A percentile compares a stretch with the other conserved stretches of the same genome.
Evolutionary conservation across 768 basidiomycete genomes (phyloP).

Genomic region (Tylopilus plumbeoviolaceoides): DNA sequence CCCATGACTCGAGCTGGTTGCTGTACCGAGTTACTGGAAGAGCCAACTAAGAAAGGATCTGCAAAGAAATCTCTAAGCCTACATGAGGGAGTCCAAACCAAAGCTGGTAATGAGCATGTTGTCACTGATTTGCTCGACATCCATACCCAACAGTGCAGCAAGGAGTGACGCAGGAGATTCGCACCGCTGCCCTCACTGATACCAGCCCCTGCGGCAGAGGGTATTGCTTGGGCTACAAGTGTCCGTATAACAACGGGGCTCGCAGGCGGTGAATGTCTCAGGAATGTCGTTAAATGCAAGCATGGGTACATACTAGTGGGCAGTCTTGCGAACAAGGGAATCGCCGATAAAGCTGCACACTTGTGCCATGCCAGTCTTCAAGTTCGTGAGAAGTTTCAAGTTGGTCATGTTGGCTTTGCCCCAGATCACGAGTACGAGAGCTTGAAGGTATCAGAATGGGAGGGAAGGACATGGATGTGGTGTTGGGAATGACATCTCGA

Average conservation of each 20-base stretch:
- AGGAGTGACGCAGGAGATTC: constrained; percentile 27
- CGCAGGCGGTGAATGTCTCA: constrained; percentile 23
- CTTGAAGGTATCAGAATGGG: constrained; percentile 39
- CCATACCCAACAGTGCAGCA: constrained; percentile 22
- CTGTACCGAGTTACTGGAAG: constrained; percentile 28
- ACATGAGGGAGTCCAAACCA: constrained; percentile 24
- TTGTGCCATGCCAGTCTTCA: constrained; percentile 31
- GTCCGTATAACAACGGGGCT: constrained; percentile 26
- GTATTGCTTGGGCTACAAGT: constrained; percentile 21
- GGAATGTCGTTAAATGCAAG: constrained; percentile 24
- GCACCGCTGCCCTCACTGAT: constrained; percentile 7
- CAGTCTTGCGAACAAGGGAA: too few relatives aligned
- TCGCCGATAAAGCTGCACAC: constrained; percentile 32
- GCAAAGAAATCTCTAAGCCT: not conserved
- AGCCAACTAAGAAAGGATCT: not conserved
- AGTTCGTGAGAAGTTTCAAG: too few relatives aligned
- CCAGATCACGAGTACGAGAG: constrained; percentile 24
- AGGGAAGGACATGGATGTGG: too few relatives aligned
- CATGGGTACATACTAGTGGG: constrained; percentile 31
- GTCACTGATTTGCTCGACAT: constrained; percentile 25
- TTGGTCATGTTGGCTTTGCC: constrained; percentile 27
- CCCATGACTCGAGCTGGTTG: constrained; percentile 25
- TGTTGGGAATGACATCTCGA: constrained; percentile 28
- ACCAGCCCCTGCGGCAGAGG: constrained; percentile 8
- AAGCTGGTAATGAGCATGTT: constrained; percentile 29